Evolutionary conservation across 1,139 yeast species (phyloP).

Genomic region (Wickerhamomyces sp.): DNA sequence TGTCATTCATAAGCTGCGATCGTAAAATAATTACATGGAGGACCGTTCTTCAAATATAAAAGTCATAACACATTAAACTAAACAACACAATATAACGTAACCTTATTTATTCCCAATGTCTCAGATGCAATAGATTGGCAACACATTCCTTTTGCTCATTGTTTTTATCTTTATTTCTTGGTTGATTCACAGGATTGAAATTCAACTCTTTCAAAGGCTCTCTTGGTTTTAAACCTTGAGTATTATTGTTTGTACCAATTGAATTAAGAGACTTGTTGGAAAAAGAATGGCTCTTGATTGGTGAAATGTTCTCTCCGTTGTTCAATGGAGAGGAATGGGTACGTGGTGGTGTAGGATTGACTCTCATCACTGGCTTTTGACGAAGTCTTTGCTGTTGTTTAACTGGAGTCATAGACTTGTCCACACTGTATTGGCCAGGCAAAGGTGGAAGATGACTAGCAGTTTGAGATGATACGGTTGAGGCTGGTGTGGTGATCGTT

Average conservation of each 20-base stretch:
- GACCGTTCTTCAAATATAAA: too few relatives aligned
- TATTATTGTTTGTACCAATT: neutral
- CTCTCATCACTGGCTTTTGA: conserved; percentile 24
- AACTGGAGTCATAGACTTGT: conserved; percentile 9
- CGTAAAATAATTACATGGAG: too few relatives aligned
- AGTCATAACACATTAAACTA: too few relatives aligned
- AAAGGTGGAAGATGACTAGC: neutral
- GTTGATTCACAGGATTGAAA: conserved; percentile 2
- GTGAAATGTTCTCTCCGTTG: conserved; percentile 10
- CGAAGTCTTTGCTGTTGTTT: conserved; percentile 6
- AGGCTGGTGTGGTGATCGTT: conserved; percentile 1
- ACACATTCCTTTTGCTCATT: conserved; percentile 3
- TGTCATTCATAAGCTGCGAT: too few relatives aligned
- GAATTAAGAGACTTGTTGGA: too few relatives aligned
- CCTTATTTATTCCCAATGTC: conserved; percentile 6
- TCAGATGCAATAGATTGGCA: conserved; percentile 8
- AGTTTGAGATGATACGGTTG: neutral
- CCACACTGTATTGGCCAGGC: neutral
- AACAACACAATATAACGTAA: too few relatives aligned
- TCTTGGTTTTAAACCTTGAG: neutral
- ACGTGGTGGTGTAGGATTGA: conserved; percentile 16
- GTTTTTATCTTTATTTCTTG: conserved; percentile 2
- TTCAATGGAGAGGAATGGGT: conserved; percentile 1
- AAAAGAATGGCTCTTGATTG: too few relatives aligned
- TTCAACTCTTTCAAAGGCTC: conserved; percentile 6